Evolutionary conservation across 202 grass and related monocot species (phyloP).

Genomic region (Musa balbisiana): DNA sequence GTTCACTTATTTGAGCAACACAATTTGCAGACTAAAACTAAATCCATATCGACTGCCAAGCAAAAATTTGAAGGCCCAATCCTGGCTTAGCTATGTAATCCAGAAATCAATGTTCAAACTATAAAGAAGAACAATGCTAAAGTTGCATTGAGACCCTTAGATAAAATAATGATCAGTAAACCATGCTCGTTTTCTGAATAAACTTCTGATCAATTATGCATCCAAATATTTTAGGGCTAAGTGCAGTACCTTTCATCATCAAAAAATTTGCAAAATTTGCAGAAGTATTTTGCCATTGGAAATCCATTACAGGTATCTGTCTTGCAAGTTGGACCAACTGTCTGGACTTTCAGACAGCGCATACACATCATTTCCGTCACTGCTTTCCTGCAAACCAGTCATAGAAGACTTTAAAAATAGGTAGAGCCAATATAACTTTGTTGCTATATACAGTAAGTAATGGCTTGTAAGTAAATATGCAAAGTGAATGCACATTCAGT

Average conservation of each 20-base stretch:
- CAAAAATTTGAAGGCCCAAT: neutral
- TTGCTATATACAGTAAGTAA: neutral
- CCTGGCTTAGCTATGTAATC: neutral
- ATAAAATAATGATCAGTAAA: no score
- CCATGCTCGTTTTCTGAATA: no score
- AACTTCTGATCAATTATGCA: no score
- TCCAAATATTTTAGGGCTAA: no score
- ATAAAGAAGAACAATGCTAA: no score
- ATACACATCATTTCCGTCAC: slow-evolving; percentile 89
- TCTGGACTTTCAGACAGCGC: slow-evolving; percentile 62
- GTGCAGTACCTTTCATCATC: slow-evolving; percentile 76
- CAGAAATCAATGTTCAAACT: neutral
- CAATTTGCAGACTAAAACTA: neutral
- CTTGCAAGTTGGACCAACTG: slow-evolving; percentile 57
- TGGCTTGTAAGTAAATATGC: neutral
- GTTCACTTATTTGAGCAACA: neutral
- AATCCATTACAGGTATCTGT: slow-evolving; percentile 58
- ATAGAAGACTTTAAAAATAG: neutral
- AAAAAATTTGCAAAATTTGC: slow-evolving; percentile 92
- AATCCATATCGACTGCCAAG: neutral
- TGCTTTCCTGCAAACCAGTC: slow-evolving; percentile 56
- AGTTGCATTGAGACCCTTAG: no score
- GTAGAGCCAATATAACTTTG: neutral
- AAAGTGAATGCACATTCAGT: no score
- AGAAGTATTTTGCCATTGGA: slow-evolving; percentile 79